Conservation (phyloP, 2,329 filamentous ascomycete genomes). For the Lachnellula subtilissima region DNA sequence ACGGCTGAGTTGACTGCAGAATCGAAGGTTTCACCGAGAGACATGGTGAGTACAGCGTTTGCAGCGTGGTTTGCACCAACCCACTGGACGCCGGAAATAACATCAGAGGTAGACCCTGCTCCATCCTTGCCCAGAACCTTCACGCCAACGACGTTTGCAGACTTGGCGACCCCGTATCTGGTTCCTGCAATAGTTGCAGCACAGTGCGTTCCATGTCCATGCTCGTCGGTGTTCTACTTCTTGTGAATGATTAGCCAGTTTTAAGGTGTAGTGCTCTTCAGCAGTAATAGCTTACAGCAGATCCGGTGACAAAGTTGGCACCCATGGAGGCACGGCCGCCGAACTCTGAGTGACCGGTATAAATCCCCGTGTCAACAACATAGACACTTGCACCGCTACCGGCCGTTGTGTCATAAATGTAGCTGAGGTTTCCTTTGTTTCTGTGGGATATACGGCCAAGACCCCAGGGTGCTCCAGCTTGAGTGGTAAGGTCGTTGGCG, state of each 20-base stretch:
- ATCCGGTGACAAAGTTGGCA: slow-evolving; percentile 29
- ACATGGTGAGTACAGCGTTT: slow-evolving; percentile 51
- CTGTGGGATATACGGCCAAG: slow-evolving; percentile 32
- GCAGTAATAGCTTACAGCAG: slow-evolving; percentile 13
- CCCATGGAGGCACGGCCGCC: slow-evolving; percentile 33
- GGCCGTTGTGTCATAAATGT: slow-evolving; percentile 31
- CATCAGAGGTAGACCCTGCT: slow-evolving; percentile 32
- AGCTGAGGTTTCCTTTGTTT: slow-evolving; percentile 21
- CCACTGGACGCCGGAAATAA: slow-evolving; percentile 36
- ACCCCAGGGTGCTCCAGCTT: slow-evolving; percentile 28
- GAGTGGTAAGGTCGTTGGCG: slow-evolving; percentile 29
- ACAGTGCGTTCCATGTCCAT: slow-evolving; percentile 40
- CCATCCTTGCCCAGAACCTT: slow-evolving; percentile 34
- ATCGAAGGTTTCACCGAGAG: slow-evolving; percentile 44
- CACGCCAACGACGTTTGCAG: slow-evolving; percentile 35
- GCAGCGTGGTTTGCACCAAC: slow-evolving; percentile 27
- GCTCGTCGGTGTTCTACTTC: slow-evolving; percentile 32
- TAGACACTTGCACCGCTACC: slow-evolving; percentile 33
- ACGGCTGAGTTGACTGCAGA: slow-evolving; percentile 44
- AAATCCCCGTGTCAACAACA: slow-evolving; percentile 36
- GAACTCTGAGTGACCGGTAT: slow-evolving; percentile 33
- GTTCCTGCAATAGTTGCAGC: slow-evolving; percentile 36
- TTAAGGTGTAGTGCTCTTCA: not conserved
- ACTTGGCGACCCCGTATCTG: slow-evolving; percentile 39
- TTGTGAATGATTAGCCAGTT: not conserved